Evolutionary conservation across 1,139 yeast genomes (phyloP).

Genomic region (Debaryomycetaceae sp.): DNA sequence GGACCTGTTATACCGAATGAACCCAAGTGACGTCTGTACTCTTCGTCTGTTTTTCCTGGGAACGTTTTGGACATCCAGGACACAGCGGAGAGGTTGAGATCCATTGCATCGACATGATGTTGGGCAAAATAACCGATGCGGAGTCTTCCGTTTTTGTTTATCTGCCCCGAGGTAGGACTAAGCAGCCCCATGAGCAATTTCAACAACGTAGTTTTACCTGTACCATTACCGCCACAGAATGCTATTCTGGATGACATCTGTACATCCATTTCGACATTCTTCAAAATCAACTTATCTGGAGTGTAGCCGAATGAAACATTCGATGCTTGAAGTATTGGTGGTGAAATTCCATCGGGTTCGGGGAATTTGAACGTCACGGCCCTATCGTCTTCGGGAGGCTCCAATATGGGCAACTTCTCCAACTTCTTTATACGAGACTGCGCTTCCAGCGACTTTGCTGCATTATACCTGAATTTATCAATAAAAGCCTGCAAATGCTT

Average conservation of each 20-base stretch:
- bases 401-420: conserved; percentile 88
- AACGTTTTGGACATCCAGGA: conserved; percentile 87
- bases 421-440: conserved; percentile 95
- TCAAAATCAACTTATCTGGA: conserved; percentile 57
- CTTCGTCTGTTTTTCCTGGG: conserved; percentile 96
- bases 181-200: conserved; percentile 79
- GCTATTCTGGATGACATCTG: conserved; percentile 95
- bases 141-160: conserved; percentile 77
- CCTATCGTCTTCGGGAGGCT: conserved; percentile 93
- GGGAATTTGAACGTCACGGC: conserved; percentile 86
- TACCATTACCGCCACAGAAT: conserved; percentile 97
- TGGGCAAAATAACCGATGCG: conserved; percentile 99
- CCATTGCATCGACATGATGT: conserved; percentile 99
- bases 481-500: conserved; percentile 90
- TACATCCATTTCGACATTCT: conserved; percentile 81
- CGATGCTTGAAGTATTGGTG: conserved; percentile 88
- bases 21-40: conserved; percentile 93
- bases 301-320: conserved; percentile 83
- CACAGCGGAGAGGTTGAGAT: conserved; percentile 79
- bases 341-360: conserved; percentile 88
- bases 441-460: conserved; percentile 96
- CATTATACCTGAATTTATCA: conserved; percentile 95
- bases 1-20: conserved; percentile 97
- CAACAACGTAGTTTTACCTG: conserved; percentile 94
- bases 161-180: conserved; percentile 69